phyloP scores from a whole-genome alignment of 1,139 yeast species.

The Protomyces inundatus region DNA sequence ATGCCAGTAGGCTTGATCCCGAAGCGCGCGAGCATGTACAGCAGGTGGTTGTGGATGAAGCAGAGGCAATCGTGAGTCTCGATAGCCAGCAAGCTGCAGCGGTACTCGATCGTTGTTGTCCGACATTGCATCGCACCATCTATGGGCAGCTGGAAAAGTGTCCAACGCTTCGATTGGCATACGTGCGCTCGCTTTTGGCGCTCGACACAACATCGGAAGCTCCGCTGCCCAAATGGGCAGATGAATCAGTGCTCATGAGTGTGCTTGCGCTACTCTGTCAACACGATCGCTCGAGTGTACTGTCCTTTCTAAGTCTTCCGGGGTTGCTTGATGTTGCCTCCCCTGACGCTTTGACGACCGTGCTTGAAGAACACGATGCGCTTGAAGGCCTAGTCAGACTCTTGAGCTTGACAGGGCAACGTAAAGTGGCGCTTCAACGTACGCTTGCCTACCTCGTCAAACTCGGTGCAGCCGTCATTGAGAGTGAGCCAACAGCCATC shows the following conservation, averaged over 20 bases:
- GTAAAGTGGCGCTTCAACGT: slow-evolving; percentile 29
- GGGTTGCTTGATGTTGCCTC: slow-evolving; percentile 30
- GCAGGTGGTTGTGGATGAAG: slow-evolving; percentile 27
- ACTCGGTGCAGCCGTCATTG: not conserved
- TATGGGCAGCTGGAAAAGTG: slow-evolving; percentile 26
- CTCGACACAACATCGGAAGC: not conserved
- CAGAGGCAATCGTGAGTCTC: slow-evolving; percentile 29
- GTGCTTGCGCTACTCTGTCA: slow-evolving; percentile 34
- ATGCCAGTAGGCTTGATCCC: slow-evolving; percentile 19
- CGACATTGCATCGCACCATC: slow-evolving; percentile 34
- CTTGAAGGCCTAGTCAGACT: slow-evolving; percentile 32
- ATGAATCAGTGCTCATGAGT: not conserved
- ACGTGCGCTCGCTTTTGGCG: slow-evolving; percentile 34
- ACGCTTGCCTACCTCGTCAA: slow-evolving; percentile 33
- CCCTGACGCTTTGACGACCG: slow-evolving; percentile 25
- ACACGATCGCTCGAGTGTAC: slow-evolving; percentile 29
- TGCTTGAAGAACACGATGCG: slow-evolving; percentile 30
- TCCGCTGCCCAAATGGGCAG: not conserved
- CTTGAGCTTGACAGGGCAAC: slow-evolving; percentile 29
- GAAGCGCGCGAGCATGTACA: slow-evolving; percentile 26
- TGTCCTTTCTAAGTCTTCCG: slow-evolving; percentile 28
- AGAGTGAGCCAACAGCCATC: not conserved
- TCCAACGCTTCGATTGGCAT: slow-evolving; percentile 31
- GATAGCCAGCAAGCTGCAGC: slow-evolving; percentile 30
- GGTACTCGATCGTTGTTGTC: slow-evolving; percentile 35